Evolutionary conservation across 257 asterid genomes (phyloP).

Genomic region (Henckelia pumila): DNA sequence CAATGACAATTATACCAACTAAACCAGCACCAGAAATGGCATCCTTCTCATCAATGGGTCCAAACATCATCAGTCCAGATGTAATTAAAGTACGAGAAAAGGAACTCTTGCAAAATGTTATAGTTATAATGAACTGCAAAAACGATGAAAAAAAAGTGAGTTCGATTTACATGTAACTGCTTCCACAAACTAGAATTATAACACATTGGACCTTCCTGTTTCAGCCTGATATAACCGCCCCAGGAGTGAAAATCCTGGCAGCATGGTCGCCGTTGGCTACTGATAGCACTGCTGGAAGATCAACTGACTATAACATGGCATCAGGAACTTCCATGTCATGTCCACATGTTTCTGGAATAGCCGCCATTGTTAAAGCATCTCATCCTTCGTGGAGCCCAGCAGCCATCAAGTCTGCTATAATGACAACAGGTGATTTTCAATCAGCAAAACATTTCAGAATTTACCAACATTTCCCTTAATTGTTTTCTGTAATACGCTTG

Average conservation of each 20-base stretch:
- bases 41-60: conserved; percentile 56
- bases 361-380: conserved; percentile 49
- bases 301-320: conserved; percentile 41
- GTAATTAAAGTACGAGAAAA: conserved; percentile 43
- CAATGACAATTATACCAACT: conserved; percentile 33
- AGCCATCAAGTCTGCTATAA: conserved; percentile 59
- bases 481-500: background rate
- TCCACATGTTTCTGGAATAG: conserved; percentile 60
- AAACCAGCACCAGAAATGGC: conserved; percentile 56
- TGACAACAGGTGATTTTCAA: conserved; percentile 54
- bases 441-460: background rate
- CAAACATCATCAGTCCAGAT: conserved; percentile 52
- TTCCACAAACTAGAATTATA: too few species aligned
- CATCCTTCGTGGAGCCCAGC: conserved; percentile 70
- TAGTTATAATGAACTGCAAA: too few species aligned
- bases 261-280: conserved; percentile 61
- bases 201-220: conserved; percentile 17
- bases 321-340: conserved; percentile 73
- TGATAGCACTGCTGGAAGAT: conserved; percentile 37
- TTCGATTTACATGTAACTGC: too few species aligned
- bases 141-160: too few species aligned
- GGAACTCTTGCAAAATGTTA: background rate
- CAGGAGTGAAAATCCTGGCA: conserved; percentile 57
- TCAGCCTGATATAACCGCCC: conserved; percentile 67
- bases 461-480: background rate